Conservation (phyloP, 1,139 yeast genomes). For the Diutina scorzettiae region DNA sequence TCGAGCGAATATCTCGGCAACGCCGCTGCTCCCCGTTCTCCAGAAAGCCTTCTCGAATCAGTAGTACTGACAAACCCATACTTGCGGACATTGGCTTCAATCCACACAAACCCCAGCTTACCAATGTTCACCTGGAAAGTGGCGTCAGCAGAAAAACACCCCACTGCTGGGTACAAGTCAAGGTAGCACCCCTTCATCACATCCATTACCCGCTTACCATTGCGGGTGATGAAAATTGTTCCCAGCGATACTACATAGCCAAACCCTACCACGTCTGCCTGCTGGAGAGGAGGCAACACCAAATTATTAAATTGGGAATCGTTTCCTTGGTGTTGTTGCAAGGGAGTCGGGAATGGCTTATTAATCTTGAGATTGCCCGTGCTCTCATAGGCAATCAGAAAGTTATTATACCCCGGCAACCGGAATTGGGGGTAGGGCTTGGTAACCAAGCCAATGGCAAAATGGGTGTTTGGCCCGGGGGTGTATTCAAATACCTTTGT, state of each 20-base stretch:
- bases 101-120: slow-evolving; percentile 84
- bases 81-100: slow-evolving; percentile 88
- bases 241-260: slow-evolving; percentile 79
- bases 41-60: slow-evolving; percentile 23
- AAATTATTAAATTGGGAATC: slow-evolving; percentile 42
- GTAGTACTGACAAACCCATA: slow-evolving; percentile 78
- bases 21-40: slow-evolving; percentile 33
- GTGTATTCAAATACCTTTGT: slow-evolving; percentile 45
- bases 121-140: slow-evolving; percentile 78
- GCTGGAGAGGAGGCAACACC: slow-evolving; percentile 62
- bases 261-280: slow-evolving; percentile 87
- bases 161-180: slow-evolving; percentile 84
- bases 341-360: slow-evolving; percentile 52
- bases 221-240: slow-evolving; percentile 77
- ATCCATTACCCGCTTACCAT: slow-evolving; percentile 80
- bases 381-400: slow-evolving; percentile 80
- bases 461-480: slow-evolving; percentile 31
- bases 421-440: slow-evolving; percentile 86
- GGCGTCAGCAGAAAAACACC: slow-evolving; percentile 62
- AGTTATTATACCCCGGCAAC: slow-evolving; percentile 74
- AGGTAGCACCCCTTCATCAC: slow-evolving; percentile 68
- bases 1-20: slow-evolving; percentile 25
- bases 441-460: slow-evolving; percentile 73
- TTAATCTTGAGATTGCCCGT: slow-evolving; percentile 73
- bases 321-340: slow-evolving; percentile 38